Evolutionary conservation across 768 basidiomycete genomes (phyloP).

Genomic region (Cyclocybe aegerita): DNA sequence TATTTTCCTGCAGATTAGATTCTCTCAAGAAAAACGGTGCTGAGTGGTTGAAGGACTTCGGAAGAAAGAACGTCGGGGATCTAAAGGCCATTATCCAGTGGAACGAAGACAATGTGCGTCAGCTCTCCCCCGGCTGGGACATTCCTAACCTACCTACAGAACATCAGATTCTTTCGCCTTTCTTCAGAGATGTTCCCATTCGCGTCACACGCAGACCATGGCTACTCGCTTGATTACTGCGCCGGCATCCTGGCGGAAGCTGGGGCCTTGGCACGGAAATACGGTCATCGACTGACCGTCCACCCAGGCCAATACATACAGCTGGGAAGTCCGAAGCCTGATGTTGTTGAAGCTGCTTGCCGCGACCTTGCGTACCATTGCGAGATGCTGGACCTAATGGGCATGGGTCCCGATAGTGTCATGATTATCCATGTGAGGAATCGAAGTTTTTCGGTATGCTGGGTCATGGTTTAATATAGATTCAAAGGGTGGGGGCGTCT

Average conservation of each 20-base stretch:
- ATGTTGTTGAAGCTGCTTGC: conserved; percentile 74
- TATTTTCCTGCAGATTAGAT: conserved; percentile 53
- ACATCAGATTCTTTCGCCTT: conserved; percentile 84
- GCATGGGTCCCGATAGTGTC: conserved; percentile 77
- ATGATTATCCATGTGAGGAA: conserved; percentile 78
- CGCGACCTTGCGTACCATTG: conserved; percentile 85
- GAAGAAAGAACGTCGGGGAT: conserved; percentile 72
- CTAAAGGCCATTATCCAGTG: conserved; percentile 77
- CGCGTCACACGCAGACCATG: conserved; percentile 77
- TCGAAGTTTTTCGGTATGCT: neutral
- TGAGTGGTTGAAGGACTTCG: conserved; percentile 81
- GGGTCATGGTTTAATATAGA: neutral
- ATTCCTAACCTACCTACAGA: conserved; percentile 25
- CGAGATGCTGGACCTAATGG: conserved; percentile 87
- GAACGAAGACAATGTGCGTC: conserved; percentile 80
- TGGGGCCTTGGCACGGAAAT: conserved; percentile 65
- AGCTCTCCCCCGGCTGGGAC: neutral
- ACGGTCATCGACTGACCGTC: conserved; percentile 77
- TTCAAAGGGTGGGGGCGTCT: conserved; percentile 73
- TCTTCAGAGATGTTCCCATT: conserved; percentile 95
- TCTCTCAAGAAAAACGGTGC: conserved; percentile 80
- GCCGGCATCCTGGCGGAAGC: conserved; percentile 49
- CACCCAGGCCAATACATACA: conserved; percentile 91
- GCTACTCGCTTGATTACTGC: conserved; percentile 82
- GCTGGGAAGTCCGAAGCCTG: conserved; percentile 74